Evolutionary conservation across 257 asterid species (phyloP), one percentile per base, ranked within the genome.

Genomic region (Catharanthus roseus): DNA sequence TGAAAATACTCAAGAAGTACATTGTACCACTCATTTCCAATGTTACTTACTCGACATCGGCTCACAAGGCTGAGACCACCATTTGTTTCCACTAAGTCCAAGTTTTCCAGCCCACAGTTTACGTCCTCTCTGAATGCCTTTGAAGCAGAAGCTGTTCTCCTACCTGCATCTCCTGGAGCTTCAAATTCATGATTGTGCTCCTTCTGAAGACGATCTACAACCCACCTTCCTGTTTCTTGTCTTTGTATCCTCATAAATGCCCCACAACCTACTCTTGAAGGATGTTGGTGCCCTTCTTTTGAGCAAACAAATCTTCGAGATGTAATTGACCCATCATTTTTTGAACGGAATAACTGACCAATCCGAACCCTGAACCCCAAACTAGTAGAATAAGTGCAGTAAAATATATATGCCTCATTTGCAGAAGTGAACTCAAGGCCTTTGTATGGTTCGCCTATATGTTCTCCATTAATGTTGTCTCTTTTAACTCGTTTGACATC

Each of bases 221-320:
- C 84, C 98, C 98, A 92, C 71, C 80, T 82, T 58, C 96, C 98
- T 0, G 90, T 72, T 53, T 82, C 96, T 78, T 85, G 98, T 79
- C 96, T 92, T 70, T 92, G 98, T 87, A 92, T 92, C 83, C 97
- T 84, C 97, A 90, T 88, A 76, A 78, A 92, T n/a, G 95, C 96
- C 16, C 98, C 98, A 73, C 98, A 92, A 7, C 98, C 98, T n/a
- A 88, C 87, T 84, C 98, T 90, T 0, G 96, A 93, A 58, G 98
- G 98, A 78, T 93, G 98, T 72, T 93, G 98, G 73, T 86, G 91
- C 77, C 98, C 98, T 84, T 90, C 98, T 75, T 93, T 93, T 36
- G 97, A 93, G 86, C 98, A 93, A 70, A 93, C 96, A 73, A 93
- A 93, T 84, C 98, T 90, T 44, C 97, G 82, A 6, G 98, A 93